A percentile compares a stretch with the other conserved stretches of the same genome.
Evolutionary conservation across 1,139 yeast genomes (phyloP).

Genomic region (Diutina mesorugosa): DNA sequence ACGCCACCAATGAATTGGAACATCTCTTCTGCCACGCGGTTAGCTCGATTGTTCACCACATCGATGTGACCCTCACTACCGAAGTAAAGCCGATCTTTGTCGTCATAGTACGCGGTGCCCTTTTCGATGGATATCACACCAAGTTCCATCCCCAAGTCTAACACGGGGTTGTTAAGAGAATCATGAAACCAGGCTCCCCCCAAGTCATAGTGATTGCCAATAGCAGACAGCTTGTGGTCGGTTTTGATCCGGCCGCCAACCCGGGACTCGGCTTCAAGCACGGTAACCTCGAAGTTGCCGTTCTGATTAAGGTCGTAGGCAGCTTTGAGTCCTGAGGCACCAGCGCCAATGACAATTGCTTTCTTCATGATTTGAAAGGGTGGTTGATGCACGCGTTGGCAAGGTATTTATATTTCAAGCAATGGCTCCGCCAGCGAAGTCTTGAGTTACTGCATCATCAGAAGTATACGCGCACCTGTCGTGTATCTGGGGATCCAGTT

Average conservation of each 20-base stretch:
- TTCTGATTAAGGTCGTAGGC: conserved; percentile 36
- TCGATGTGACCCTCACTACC: conserved; percentile 22
- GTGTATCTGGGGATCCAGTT: too few relatives aligned
- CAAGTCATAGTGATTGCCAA: conserved; percentile 42
- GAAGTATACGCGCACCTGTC: not conserved
- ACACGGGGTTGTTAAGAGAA: conserved; percentile 47
- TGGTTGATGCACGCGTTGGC: not conserved
- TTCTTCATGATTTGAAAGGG: not conserved
- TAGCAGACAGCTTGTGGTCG: conserved; percentile 16
- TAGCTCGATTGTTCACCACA: conserved; percentile 14
- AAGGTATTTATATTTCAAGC: not conserved
- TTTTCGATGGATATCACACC: conserved; percentile 11
- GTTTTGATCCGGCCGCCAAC: conserved; percentile 34
- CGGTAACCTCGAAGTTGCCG: conserved; percentile 10
- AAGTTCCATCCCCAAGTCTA: conserved; percentile 16
- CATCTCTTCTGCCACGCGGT: conserved; percentile 41
- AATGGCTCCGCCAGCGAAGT: not conserved
- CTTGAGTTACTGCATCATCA: not conserved
- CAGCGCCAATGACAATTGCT: conserved; percentile 56
- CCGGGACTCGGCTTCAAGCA: conserved; percentile 38
- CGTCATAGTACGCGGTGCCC: conserved; percentile 36
- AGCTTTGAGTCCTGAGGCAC: conserved; percentile 71
- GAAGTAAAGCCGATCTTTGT: conserved; percentile 28
- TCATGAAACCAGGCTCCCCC: conserved; percentile 94
- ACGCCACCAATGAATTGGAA: conserved; percentile 45